Conservation (phyloP, 2,329 filamentous ascomycete genomes). For the Fusarium coffeatum region DNA sequence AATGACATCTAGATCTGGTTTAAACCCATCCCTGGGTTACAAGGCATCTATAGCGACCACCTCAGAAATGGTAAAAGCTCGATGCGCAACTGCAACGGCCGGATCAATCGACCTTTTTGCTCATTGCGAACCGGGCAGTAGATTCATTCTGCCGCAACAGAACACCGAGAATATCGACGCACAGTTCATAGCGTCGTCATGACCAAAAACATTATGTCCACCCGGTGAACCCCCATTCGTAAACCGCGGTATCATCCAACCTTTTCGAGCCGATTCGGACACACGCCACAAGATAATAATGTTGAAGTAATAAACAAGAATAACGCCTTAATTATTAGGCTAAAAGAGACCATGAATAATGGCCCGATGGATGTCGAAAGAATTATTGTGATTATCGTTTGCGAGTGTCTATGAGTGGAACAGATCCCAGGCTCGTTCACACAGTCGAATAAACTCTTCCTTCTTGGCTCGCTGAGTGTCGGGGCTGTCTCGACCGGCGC, state of each 20-base stretch:
- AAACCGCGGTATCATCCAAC: slow-evolving; percentile 33
- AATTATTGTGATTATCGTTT: slow-evolving; percentile 33
- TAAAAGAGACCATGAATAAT: slow-evolving; percentile 13
- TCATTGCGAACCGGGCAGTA: neutral
- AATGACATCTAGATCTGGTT: slow-evolving; percentile 18
- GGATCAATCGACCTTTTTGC: slow-evolving; percentile 15
- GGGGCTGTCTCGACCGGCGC: slow-evolving; percentile 83
- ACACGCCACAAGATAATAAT: slow-evolving; percentile 37
- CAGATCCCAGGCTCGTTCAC: slow-evolving; percentile 92
- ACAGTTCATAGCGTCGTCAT: slow-evolving; percentile 45
- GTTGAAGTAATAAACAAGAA: slow-evolving; percentile 44
- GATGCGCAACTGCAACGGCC: neutral
- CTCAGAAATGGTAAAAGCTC: slow-evolving; percentile 15
- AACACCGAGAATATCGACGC: slow-evolving; percentile 37
- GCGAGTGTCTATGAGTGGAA: slow-evolving; percentile 80
- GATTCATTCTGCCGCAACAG: slow-evolving; percentile 4
- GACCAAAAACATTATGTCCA: slow-evolving; percentile 46
- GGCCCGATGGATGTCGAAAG: slow-evolving; percentile 32
- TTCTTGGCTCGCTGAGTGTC: slow-evolving; percentile 88
- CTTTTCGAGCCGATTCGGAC: slow-evolving; percentile 39
- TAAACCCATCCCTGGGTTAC: slow-evolving; percentile 8
- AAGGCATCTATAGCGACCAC: neutral
- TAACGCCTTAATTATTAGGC: slow-evolving; percentile 27
- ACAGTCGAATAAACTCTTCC: slow-evolving; percentile 89
- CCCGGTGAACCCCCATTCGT: slow-evolving; percentile 31